Base-by-base conservation (phyloP, 2,329 filamentous ascomycete species). In the Hawksworthiomyces lignivorus region DNA sequence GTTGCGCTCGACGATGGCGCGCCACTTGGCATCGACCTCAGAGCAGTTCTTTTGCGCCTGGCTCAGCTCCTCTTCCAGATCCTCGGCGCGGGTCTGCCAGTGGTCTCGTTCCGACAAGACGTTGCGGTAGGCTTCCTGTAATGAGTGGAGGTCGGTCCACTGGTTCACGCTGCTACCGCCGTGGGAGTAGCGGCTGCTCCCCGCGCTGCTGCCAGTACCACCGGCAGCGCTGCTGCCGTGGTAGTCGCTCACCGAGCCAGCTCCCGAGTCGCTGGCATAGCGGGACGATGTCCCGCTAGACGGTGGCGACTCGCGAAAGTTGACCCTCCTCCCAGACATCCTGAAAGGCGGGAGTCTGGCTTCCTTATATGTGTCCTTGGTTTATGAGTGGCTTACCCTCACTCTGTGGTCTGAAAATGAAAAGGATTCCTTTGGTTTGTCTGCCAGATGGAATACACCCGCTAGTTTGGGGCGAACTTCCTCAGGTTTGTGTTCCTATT, bases 181-280 rank as follows among this genome's bases (percentile, higher is more conserved):
- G 8, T 26, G 24, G 24, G 34, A 37, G 7, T 30, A 26, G 15
- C 36, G 36, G 28, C 37, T 41, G 28, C 32, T 36, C 4, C 17
- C 14, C 22, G 28, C 36, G 43, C 33, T 39, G 33, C 37, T 28
- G 15, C 29, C 41, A 20, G 17, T 21, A 8, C 36, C 36, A 21
- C 30, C 30, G 30, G 15, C 17, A 11, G 30, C 30, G 19, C 31
- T 33, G 36, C 36, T 40, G 47, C 52, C 55, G 39, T 56, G 55
- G 36, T 54, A 52, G 46, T 56, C 57, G 48, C 54, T 61, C 43
- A 56, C 54, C 43, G 57, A 59, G 49, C 55, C 57, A 37, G 55
- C 49, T 28, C 56, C 59, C 10, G 56, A 61, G 45, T 61, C 58
- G 50, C 54, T 58, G 33, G 53, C 51, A 27, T 55, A 53, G 35